Evolutionary conservation across 1,284 basidiomycete species (phyloP).

Genomic region (Ceratobasidium sp.): DNA sequence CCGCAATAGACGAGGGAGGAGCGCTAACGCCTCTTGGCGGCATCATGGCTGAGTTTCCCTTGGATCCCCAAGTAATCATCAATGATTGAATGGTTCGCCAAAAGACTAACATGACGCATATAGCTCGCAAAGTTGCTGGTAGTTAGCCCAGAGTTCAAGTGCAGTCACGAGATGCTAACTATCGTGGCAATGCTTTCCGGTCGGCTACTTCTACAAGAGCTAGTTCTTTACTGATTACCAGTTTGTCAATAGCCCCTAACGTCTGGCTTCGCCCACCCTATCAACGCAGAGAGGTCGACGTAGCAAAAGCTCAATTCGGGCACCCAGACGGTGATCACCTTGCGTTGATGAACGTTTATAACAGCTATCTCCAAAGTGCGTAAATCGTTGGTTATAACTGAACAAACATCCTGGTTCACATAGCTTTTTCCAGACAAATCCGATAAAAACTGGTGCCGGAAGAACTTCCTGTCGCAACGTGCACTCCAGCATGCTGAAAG

Average conservation of each 20-base stretch:
- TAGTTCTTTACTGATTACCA: neutral
- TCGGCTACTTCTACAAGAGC: conserved; percentile 56
- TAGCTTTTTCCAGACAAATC: conserved; percentile 67
- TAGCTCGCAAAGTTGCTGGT: conserved; percentile 95
- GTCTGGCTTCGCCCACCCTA: conserved; percentile 93
- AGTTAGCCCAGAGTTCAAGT: conserved; percentile 92
- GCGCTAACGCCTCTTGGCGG: conserved; percentile 92
- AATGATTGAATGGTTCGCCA: neutral
- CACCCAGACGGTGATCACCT: conserved; percentile 97
- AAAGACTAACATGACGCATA: too few species aligned
- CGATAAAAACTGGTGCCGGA: conserved; percentile 93
- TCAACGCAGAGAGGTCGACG: conserved; percentile 89
- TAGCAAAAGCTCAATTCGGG: conserved; percentile 88
- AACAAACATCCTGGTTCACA: neutral
- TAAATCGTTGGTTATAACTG: conserved; percentile 45
- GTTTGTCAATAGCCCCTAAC: conserved; percentile 89
- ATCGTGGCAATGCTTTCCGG: conserved; percentile 97
- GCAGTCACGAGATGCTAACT: conserved; percentile 94
- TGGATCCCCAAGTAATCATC: conserved; percentile 86
- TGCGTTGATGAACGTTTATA: conserved; percentile 95
- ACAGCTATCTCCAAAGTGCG: conserved; percentile 88
- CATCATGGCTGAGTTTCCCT: conserved; percentile 99
- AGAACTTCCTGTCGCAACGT: conserved; percentile 88
- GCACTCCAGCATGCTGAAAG: conserved; percentile 94
- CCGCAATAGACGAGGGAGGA: conserved; percentile 97